Base-by-base conservation (phyloP, 768 basidiomycete genomes). In the Polyporus arcularius region DNA sequence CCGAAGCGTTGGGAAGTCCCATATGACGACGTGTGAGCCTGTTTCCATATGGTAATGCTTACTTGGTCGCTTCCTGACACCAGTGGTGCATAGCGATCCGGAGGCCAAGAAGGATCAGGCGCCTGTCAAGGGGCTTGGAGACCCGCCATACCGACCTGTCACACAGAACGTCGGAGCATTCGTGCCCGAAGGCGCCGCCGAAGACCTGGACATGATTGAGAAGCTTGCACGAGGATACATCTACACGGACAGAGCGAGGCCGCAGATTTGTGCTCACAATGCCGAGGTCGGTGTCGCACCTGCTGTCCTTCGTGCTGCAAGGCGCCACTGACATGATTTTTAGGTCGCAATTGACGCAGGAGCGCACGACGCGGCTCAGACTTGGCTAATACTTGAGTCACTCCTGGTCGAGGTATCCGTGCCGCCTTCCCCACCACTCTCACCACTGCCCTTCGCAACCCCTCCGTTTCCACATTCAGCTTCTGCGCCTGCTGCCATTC, bases 11-110 rank as follows among this genome's bases (percentile, higher is more conserved):
- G 83, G 79, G 89, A 92, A 66, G 70, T 87, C 2, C 92, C 92
- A 2, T 94, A 89, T 60, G 92, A 94, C 63, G 92, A 94, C 67
- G 67, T 87, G 92, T 92, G 67, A 55, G 86, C 74, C 15, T 14
- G 21, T 26, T 26, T 26, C 21, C 21, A 54, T 12, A 30, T 31
- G 26, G 12, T 35, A 7, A 49, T n/a, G n/a, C 16, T 32, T 14
- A 7, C 14, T 35, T 2, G 3, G 16, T 5, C 21, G 32, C 51
- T 31, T 12, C 9, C 18, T 45, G 14, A 18, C n/a, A 55, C 2
- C 57, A 2, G 14, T 42, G 4, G 16, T 8, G 15, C 71, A 70
- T 54, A 80, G 80, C 4, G 74, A 77, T 4, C 72, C 74, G 39
- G 73, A 74, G 28, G 65, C 64, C 60, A 32, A 50, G 72, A 67